A percentile compares a stretch with the other conserved stretches of the same genome.
These are phyloP conservation scores for Asclepias syriaca DNA, from an alignment of 257 asterid genomes.

Conservation along the genomic window DNA sequence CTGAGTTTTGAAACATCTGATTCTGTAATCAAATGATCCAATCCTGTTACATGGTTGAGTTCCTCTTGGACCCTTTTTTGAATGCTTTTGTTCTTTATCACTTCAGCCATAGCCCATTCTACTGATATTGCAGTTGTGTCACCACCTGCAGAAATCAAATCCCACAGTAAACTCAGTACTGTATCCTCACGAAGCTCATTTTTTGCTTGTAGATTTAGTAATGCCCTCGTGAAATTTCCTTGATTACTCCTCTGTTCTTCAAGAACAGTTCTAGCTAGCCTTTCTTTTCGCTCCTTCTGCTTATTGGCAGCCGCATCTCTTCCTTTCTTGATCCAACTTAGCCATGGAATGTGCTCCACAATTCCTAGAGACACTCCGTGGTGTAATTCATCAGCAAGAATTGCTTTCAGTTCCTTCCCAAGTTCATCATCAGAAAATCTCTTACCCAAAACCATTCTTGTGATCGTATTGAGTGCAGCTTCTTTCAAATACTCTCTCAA, in stretches of 20 bases:
- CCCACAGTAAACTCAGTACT: constrained; percentile 76
- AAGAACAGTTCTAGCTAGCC: constrained; percentile 56
- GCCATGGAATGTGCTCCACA: constrained; percentile 80
- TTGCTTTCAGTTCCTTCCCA: constrained; percentile 38
- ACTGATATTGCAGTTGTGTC: constrained; percentile 71
- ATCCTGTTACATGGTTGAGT: constrained; percentile 52
- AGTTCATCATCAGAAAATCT: constrained; percentile 27
- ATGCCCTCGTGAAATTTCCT: constrained; percentile 61
- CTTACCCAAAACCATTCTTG: constrained; percentile 70
- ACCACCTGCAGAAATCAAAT: constrained; percentile 76
- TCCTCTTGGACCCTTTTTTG: constrained; percentile 70
- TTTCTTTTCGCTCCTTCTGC: constrained; percentile 57
- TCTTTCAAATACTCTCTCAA: constrained; percentile 22
- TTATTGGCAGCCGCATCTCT: constrained; percentile 45
- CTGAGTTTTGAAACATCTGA: neutral
- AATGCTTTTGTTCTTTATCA: constrained; percentile 62
- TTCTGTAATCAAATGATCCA: constrained; percentile 35
- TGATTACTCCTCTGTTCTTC: constrained; percentile 67
- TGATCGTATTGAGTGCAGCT: constrained; percentile 69
- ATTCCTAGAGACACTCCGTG: constrained; percentile 63
- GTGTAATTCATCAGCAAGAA: constrained; percentile 49
- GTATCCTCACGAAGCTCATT: constrained; percentile 79
- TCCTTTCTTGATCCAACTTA: constrained; percentile 64
- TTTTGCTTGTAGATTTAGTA: constrained; percentile 50
- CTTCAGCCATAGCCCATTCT: constrained; percentile 90